Conservation (phyloP, 768 basidiomycete genomes). For the Chalciporus chontae region DNA sequence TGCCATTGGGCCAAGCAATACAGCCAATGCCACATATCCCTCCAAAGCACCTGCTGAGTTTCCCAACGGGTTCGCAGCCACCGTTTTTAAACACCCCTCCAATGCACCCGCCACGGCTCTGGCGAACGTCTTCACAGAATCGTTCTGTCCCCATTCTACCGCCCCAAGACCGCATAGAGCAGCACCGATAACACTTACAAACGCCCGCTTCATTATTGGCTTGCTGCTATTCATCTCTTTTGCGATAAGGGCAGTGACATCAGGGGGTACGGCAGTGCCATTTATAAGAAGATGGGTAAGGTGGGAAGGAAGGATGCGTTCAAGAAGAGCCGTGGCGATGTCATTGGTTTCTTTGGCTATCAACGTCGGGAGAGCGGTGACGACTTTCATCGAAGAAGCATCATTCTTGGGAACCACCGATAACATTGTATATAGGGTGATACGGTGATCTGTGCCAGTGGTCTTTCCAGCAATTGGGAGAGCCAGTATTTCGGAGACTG, state of each 20-base stretch:
- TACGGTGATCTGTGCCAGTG: constrained; percentile 80
- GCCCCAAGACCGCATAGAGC: constrained; percentile 48
- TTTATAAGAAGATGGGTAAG: constrained; percentile 49
- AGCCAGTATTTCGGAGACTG: constrained; percentile 64
- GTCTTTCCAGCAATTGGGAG: constrained; percentile 85
- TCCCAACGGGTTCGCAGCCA: constrained; percentile 57
- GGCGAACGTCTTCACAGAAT: constrained; percentile 50
- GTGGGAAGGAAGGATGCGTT: constrained; percentile 54
- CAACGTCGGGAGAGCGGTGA: constrained; percentile 39
- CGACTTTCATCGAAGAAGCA: constrained; percentile 43
- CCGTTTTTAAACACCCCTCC: constrained; percentile 67
- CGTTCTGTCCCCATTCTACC: constrained; percentile 26
- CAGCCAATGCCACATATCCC: constrained; percentile 73
- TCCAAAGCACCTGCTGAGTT: constrained; percentile 69
- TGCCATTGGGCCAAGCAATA: constrained; percentile 60
- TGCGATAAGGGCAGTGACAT: constrained; percentile 46
- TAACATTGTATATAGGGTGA: constrained; percentile 79
- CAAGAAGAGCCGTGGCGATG: constrained; percentile 50
- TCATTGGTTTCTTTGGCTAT: constrained; percentile 81
- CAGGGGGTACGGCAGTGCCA: constrained; percentile 40
- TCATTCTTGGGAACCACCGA: constrained; percentile 46
- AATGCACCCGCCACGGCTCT: constrained; percentile 54
- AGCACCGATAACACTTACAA: constrained; percentile 61
- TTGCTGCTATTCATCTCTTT: constrained; percentile 76
- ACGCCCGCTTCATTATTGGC: constrained; percentile 53